Base-by-base conservation (phyloP, 768 basidiomycete species). In the Neoboletus subvelutipes region DNA sequence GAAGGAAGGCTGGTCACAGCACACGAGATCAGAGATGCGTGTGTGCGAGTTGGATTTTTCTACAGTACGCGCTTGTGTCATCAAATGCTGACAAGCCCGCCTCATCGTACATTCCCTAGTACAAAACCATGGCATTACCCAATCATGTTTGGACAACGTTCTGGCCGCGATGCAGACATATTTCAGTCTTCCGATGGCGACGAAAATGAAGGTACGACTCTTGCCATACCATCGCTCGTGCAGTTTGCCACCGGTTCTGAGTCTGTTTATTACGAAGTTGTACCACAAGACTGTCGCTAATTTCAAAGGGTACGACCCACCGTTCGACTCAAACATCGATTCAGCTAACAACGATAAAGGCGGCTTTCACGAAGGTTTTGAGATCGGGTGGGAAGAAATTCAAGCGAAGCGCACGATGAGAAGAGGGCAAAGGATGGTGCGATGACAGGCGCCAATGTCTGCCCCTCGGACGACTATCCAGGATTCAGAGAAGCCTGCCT, bases 301-400 rank as follows among this genome's bases (percentile, higher is more conserved):
- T 66, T 95, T 92, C 77, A 90, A 87, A 66, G 88, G 88, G n/a
- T 90, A 90, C 70, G 85, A 78, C 50, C 81, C 85, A 3, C 69
- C 92, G 3, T 76, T 87, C 7, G 86, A 85, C 54, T 83, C 82
- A 49, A 92, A 92, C 67, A 88, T 85, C 52, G 82, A 94, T 64
- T 85, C 90, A 0, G 55, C 62, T 9, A 83, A 83, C 47, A 75
- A 80, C 24, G 81, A 82, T 46, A 74, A 81, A n/a, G 94, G 94
- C 1, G 94, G 97, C 67, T 72, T 95, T 52, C 92, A 95, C 67
- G 94, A 98, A 69, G 93, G 88, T 3, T 96, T 94, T 69, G 88
- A 94, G 63, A 79, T 96, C 55, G 91, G 92, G 4, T 87, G 83
- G 80, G 88, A 92, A 67, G 71, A 76, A 26, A 66, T 80, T 0